A percentile compares a stretch with the other conserved stretches of the same genome.
Evolutionary conservation across 2,329 filamentous ascomycete genomes (phyloP).

Genomic region (Colletotrichum sublineola): DNA sequence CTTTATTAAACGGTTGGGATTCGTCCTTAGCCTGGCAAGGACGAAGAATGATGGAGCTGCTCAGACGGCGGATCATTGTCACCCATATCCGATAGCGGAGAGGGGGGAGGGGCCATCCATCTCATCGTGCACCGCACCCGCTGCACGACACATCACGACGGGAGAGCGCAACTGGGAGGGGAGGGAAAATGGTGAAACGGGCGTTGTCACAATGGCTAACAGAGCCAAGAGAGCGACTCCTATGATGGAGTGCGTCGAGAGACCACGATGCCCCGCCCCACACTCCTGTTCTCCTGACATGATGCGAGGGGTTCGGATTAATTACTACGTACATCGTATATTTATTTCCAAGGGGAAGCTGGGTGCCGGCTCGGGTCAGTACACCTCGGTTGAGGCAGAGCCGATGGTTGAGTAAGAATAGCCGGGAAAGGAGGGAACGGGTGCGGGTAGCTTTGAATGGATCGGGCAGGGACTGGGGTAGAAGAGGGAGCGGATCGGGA

Average conservation of each 20-base stretch:
- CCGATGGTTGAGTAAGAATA: conserved; percentile 23
- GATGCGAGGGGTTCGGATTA: conserved; percentile 7
- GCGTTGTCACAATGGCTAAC: conserved; percentile 24
- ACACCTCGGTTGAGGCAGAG: conserved; percentile 26
- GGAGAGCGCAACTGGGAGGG: conserved; percentile 31
- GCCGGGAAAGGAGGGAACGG: conserved; percentile 28
- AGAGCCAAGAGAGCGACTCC: background rate
- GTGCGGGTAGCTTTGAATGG: conserved; percentile 7
- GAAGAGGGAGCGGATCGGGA: conserved; percentile 25
- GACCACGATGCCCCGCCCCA: conserved; percentile 2
- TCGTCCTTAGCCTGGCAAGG: conserved; percentile 5
- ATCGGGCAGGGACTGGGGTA: conserved; percentile 7
- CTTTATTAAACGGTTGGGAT: conserved; percentile 12
- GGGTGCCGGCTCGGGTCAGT: conserved; percentile 24
- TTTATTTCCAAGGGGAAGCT: background rate
- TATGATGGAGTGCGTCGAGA: background rate
- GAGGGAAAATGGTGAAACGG: conserved; percentile 35
- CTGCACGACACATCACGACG: conserved; percentile 25
- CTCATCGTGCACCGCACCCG: conserved; percentile 29
- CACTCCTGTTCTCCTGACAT: conserved; percentile 20
- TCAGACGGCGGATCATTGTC: conserved; percentile 18
- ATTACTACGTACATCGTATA: too few species aligned
- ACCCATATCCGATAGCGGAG: conserved; percentile 12
- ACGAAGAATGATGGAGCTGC: conserved; percentile 13
- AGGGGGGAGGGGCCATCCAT: background rate